Conservation (phyloP, 1,284 basidiomycete species). For the Malassezia equina region DNA sequence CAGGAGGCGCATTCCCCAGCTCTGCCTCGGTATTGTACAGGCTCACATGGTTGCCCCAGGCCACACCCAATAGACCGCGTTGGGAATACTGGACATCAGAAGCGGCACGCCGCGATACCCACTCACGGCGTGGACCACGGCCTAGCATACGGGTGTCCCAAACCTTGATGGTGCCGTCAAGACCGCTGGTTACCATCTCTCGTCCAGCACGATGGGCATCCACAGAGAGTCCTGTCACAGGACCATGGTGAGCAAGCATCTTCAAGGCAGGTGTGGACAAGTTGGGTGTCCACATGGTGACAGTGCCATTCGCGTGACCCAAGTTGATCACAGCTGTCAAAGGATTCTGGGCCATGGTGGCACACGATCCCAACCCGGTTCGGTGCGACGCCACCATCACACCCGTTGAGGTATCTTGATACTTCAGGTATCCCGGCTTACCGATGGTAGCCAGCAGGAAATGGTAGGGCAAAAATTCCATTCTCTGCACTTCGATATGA, state of each 20-base stretch:
- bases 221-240: constrained; percentile 68
- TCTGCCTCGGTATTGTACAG: constrained; percentile 51
- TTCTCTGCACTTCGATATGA: constrained; percentile 78
- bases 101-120: constrained; percentile 57
- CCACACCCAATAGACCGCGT: constrained; percentile 71
- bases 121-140: constrained; percentile 64
- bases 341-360: constrained; percentile 77
- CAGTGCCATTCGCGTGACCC: constrained; percentile 66
- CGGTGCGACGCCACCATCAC: constrained; percentile 74
- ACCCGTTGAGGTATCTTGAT: constrained; percentile 93
- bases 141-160: constrained; percentile 97
- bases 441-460: constrained; percentile 82
- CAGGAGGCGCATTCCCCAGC: constrained; percentile 52
- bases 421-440: constrained; percentile 79
- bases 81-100: constrained; percentile 52
- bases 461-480: constrained; percentile 91
- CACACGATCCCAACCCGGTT: constrained; percentile 60
- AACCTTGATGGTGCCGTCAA: constrained; percentile 77
- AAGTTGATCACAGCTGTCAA: constrained; percentile 84
- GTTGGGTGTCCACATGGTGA: constrained; percentile 94
- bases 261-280: constrained; percentile 80
- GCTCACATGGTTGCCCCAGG: constrained; percentile 65
- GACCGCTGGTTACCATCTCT: constrained; percentile 80
- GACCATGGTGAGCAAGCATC: constrained; percentile 79
- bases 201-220: constrained; percentile 65